Evolutionary conservation across 805 yeast genomes (phyloP).

Genomic region (Yarrowia osloensis): DNA sequence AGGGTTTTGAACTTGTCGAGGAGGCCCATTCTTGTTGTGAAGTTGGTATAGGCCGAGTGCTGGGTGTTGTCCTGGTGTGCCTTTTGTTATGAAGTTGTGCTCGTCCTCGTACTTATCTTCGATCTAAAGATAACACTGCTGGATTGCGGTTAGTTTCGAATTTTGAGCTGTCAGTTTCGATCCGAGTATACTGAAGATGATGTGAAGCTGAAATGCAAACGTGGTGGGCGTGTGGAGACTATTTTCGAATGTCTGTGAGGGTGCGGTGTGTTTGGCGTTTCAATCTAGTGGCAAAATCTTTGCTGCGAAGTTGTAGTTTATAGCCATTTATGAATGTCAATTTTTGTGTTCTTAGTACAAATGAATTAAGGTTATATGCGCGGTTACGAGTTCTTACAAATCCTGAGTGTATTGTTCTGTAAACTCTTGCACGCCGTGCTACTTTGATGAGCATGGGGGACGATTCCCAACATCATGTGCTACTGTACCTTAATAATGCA

Average conservation of each 20-base stretch:
- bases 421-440: no score
- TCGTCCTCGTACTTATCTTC: no score
- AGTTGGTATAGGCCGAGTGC: background rate
- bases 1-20: constrained; percentile 3
- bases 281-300: no score
- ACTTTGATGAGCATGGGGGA: no score
- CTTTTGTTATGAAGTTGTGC: background rate
- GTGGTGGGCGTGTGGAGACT: background rate
- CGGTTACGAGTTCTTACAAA: background rate
- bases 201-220: background rate
- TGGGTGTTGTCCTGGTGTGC: background rate
- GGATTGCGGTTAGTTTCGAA: background rate
- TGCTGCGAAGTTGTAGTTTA: background rate
- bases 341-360: background rate
- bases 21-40: background rate
- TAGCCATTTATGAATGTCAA: background rate
- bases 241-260: background rate
- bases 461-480: no score
- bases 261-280: background rate
- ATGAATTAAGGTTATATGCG: constrained; percentile 4
- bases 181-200: background rate
- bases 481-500: no score
- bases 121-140: no score
- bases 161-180: background rate
- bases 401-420: no score